Evolutionary conservation across 1,284 basidiomycete genomes (phyloP), one percentile per base, ranked within the genome.

Genomic region (Athelia sp.): DNA sequence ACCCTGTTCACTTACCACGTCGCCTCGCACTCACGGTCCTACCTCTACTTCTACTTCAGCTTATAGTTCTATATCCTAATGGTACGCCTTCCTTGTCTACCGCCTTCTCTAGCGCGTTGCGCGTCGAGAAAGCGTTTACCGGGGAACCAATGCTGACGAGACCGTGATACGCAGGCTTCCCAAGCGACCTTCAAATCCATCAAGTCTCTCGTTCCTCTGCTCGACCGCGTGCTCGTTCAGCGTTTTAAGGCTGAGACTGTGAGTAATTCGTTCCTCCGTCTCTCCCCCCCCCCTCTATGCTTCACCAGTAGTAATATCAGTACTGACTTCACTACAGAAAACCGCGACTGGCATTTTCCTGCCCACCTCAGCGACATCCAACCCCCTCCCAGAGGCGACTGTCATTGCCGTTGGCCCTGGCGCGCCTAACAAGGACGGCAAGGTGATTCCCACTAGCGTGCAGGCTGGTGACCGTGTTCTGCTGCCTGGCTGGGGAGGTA

Each of bases 221-320:
- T 98, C 53, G 96, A 98, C 84, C 91, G 96, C 59, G 91, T 99
- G 56, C 81, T 99, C 54, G 94, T 99, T 53, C 95, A 98, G 75
- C 83, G 95, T 55, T 96, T 96, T 84, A 98, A 98, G 77, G 77
- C 93, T 38, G 92, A 93, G 58, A 87, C 89, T 2, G 91, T 93
- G 60, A 56, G 83, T 74, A 18, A 21, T n/a, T 11, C 13, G n/a
- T 29, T 45, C 46, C 17, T 26, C 43, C 34, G 6, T 19, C 24
- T 18, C 35, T 19, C 40, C 45, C 19, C 21, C 40, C 34, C 46
- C 18, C 19, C 46, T 15, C 42, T 42, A 1, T 32, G 44, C 21
- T 15, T 22, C 18, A 34, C 19, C 32, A 29, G n/a, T n/a, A n/a
- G n/a, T n/a, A n/a, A n/a, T n/a, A 13, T 23, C 26, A 45, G 36